These are phyloP conservation scores for Drosera spatulata DNA, from an alignment of 179 eudicot genomes.

Conservation along the genomic window DNA sequence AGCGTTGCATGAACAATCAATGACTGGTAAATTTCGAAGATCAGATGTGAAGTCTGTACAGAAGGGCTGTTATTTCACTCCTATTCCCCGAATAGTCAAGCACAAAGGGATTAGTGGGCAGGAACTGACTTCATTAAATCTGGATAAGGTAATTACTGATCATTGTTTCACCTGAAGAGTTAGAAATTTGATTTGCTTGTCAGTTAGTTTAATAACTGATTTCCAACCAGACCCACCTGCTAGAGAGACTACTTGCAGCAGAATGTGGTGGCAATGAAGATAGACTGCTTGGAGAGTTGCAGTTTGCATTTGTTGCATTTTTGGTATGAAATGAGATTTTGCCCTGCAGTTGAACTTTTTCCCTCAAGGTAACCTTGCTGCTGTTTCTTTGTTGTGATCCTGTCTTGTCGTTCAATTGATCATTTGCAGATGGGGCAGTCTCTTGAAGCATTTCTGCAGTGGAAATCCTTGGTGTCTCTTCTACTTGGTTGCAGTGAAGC, in stretches of 20 bases:
- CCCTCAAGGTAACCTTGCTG: not conserved
- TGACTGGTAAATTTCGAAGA: conserved; percentile 31
- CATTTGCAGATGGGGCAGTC: conserved; percentile 91
- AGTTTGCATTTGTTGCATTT: conserved; percentile 81
- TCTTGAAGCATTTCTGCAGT: conserved; percentile 84
- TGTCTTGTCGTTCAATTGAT: not conserved
- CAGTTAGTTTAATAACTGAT: too few relatives aligned
- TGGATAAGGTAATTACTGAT: conserved; percentile 63
- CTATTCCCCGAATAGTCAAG: conserved; percentile 70
- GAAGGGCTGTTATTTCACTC: conserved; percentile 69
- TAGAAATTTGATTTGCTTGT: too few relatives aligned
- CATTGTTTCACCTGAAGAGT: too few relatives aligned
- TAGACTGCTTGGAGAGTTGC: conserved; percentile 80
- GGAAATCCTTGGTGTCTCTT: conserved; percentile 83
- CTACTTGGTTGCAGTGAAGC: conserved; percentile 81
- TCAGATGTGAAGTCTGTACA: conserved; percentile 31
- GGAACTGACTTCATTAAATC: conserved; percentile 78
- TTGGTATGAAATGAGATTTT: conserved; percentile 41
- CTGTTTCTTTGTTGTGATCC: not conserved
- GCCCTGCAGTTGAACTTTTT: not conserved
- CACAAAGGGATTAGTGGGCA: conserved; percentile 59
- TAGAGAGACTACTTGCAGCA: conserved; percentile 57
- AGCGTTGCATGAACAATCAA: conserved; percentile 66
- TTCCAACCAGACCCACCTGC: conserved; percentile 44
- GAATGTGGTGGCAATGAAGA: conserved; percentile 72